A percentile compares a stretch with the other conserved stretches of the same genome.
phyloP scores from a whole-genome alignment of 768 basidiomycete genomes.

The Lentinula sp. region DNA sequence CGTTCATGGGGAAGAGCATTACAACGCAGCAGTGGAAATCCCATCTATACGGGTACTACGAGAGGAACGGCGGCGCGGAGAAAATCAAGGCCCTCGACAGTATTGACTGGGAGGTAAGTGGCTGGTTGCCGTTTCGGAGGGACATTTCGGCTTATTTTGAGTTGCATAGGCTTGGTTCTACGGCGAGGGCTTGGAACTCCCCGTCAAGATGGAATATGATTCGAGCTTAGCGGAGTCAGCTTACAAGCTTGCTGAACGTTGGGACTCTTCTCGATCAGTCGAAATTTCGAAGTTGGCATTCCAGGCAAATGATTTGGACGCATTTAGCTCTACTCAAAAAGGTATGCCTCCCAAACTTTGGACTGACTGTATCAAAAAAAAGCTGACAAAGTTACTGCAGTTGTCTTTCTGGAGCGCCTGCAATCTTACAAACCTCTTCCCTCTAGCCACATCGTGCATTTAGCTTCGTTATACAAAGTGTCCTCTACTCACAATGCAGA shows the following conservation, averaged over 20 bases:
- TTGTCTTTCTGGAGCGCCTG: conserved; percentile 81
- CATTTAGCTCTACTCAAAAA: conserved; percentile 73
- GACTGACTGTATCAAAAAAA: not conserved
- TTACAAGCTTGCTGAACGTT: conserved; percentile 65
- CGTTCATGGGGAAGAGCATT: conserved; percentile 79
- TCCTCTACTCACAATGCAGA: conserved; percentile 65
- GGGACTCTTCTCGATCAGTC: conserved; percentile 57
- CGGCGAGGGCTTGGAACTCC: conserved; percentile 71
- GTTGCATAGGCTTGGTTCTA: conserved; percentile 68
- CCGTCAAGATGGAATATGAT: conserved; percentile 74
- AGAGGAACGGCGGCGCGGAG: conserved; percentile 47
- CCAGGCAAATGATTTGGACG: conserved; percentile 49
- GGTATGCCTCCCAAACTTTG: conserved; percentile 28
- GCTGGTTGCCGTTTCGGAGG: not conserved
- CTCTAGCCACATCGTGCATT: conserved; percentile 45
- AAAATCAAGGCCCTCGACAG: conserved; percentile 61
- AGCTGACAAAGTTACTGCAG: conserved; percentile 23
- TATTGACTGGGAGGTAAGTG: conserved; percentile 68
- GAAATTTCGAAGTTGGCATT: conserved; percentile 49
- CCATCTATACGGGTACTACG: conserved; percentile 71
- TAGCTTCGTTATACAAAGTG: conserved; percentile 48
- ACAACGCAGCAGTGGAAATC: conserved; percentile 80
- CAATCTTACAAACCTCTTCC: conserved; percentile 61
- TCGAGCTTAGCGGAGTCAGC: conserved; percentile 62
- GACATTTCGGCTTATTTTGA: not conserved